These are phyloP conservation scores for Hyparrhenia diplandra DNA, from an alignment of 176 grass and related monocot species.

Conservation along the genomic window DNA sequence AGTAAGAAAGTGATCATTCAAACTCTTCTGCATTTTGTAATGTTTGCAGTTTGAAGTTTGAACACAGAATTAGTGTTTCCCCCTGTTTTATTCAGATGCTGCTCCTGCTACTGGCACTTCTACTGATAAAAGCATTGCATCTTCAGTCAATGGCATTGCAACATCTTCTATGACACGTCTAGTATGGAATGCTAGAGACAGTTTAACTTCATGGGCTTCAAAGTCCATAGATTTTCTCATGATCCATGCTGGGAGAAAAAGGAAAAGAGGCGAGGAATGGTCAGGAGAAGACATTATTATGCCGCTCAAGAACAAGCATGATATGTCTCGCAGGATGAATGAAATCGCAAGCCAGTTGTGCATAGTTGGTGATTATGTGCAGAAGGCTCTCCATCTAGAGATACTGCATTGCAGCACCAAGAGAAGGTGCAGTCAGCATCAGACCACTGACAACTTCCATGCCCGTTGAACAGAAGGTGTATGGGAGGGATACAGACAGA, in stretches of 20 bases:
- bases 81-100: background rate
- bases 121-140: background rate
- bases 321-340: no score
- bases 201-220: background rate
- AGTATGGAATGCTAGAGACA: background rate
- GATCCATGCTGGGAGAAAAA: background rate
- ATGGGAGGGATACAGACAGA: no score
- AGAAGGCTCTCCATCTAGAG: no score
- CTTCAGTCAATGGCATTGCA: background rate
- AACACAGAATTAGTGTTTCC: no score
- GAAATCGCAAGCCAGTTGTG: no score
- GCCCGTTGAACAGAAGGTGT: no score
- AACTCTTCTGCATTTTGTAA: background rate
- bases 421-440: no score
- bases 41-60: background rate
- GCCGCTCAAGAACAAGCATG: no score
- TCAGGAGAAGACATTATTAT: background rate
- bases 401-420: no score
- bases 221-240: background rate
- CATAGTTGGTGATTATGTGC: no score
- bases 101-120: background rate
- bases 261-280: background rate
- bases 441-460: no score
- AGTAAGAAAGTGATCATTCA: background rate
- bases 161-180: background rate